These are phyloP conservation scores for Phytophthora lateralis DNA, from an alignment of 352 stramenopile genomes.

Conservation along the genomic window DNA sequence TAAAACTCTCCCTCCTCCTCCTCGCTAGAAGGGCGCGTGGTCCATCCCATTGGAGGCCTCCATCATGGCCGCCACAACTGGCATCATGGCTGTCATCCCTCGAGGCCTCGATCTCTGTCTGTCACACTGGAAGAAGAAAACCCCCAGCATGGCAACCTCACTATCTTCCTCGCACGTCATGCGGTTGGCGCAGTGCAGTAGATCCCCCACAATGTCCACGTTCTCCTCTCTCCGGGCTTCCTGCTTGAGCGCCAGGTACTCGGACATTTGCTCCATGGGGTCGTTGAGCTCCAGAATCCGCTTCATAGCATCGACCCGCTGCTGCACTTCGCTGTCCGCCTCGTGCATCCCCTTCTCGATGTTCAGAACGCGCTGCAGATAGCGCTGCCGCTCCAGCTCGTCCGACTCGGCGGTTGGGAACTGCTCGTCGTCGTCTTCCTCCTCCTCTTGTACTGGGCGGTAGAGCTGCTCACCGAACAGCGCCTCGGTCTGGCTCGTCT, in stretches of 20 bases:
- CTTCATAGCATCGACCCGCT: constrained; percentile 57
- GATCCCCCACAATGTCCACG: constrained; percentile 48
- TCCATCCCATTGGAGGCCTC: constrained; percentile 41
- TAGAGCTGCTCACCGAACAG: constrained; percentile 34
- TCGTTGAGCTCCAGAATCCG: constrained; percentile 61
- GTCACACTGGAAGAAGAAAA: constrained; percentile 70
- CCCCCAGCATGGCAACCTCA: constrained; percentile 60
- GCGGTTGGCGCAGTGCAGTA: constrained; percentile 56
- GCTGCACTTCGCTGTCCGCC: constrained; percentile 38
- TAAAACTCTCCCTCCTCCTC: neutral
- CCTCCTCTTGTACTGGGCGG: constrained; percentile 9
- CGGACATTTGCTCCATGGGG: constrained; percentile 60
- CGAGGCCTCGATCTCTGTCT: constrained; percentile 21
- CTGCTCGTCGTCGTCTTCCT: constrained; percentile 11
- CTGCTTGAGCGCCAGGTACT: constrained; percentile 64
- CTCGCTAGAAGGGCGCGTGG: constrained; percentile 31
- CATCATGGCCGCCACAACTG: constrained; percentile 70
- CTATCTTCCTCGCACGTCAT: constrained; percentile 52
- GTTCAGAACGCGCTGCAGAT: constrained; percentile 39
- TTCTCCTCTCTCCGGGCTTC: constrained; percentile 36
- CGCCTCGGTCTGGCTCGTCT: constrained; percentile 19
- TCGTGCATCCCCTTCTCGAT: constrained; percentile 54
- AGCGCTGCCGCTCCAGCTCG: constrained; percentile 48
- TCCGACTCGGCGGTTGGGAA: constrained; percentile 12
- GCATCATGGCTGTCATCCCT: constrained; percentile 46